Evolutionary conservation across 176 grass and related monocot genomes (phyloP).

Genomic region (Eremochloa ophiuroides): DNA sequence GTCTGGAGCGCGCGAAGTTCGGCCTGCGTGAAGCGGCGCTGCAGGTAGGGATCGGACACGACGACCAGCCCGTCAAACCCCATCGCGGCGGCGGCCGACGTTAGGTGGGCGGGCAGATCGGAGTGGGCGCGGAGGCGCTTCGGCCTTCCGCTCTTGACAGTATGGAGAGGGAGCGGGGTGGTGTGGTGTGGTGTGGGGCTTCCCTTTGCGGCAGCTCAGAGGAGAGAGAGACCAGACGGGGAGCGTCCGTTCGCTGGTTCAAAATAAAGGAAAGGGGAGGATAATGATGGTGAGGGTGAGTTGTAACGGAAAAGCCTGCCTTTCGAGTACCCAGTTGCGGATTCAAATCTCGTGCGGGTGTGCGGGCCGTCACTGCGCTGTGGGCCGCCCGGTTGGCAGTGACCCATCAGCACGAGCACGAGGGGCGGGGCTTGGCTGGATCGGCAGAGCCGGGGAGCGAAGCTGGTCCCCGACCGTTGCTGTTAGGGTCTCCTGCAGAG

Average conservation of each 20-base stretch:
- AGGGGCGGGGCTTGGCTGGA: not conserved
- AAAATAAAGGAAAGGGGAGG: slow-evolving; percentile 8
- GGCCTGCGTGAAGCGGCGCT: slow-evolving; percentile 79
- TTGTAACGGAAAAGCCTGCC: slow-evolving; percentile 22
- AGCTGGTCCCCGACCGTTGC: slow-evolving; percentile 29
- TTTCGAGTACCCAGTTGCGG: not conserved
- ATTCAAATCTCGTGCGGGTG: slow-evolving; percentile 35
- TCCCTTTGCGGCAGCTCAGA: slow-evolving; percentile 16
- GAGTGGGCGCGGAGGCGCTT: not conserved
- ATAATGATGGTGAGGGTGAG: slow-evolving; percentile 24
- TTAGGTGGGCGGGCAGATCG: slow-evolving; percentile 13
- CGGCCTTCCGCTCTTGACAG: not conserved
- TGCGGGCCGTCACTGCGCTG: not conserved
- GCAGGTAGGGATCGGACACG: slow-evolving; percentile 74
- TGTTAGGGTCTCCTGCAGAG: not conserved
- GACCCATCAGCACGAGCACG: not conserved
- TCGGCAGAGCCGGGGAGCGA: too few relatives aligned
- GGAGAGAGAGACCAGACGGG: not conserved
- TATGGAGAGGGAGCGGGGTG: not conserved
- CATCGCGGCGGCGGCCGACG: slow-evolving; percentile 15
- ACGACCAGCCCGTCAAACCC: slow-evolving; percentile 45
- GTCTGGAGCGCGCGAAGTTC: slow-evolving; percentile 69
- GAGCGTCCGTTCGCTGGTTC: slow-evolving; percentile 15
- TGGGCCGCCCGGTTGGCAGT: not conserved
- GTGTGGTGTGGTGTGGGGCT: not conserved